phyloP scores from a whole-genome alignment of 352 stramenopile species.

The Phytopythium vexans region DNA sequence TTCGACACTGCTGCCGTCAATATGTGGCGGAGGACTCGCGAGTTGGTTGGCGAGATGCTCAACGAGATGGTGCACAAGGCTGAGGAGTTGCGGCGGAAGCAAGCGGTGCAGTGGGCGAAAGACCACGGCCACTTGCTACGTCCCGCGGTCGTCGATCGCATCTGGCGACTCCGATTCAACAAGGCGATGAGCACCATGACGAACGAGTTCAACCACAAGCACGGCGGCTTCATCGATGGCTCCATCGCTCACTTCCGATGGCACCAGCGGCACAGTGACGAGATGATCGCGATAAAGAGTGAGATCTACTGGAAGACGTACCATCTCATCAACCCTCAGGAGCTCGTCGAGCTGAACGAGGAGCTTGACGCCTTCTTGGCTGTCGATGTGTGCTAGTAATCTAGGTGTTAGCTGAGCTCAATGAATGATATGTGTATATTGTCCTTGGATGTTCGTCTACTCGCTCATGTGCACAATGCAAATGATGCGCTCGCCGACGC shows the following conservation, averaged over 20 bases:
- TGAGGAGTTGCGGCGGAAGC: not conserved
- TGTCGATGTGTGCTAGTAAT: not conserved
- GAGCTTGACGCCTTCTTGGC: slow-evolving; percentile 12
- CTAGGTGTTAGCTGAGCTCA: not conserved
- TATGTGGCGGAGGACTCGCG: slow-evolving; percentile 6
- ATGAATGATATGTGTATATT: not conserved
- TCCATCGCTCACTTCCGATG: slow-evolving; percentile 8
- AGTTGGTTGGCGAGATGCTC: slow-evolving; percentile 2
- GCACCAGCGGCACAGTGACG: slow-evolving; percentile 9
- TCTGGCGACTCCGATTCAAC: not conserved
- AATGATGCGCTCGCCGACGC: no score
- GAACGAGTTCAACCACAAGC: slow-evolving; percentile 7
- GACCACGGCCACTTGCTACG: no score
- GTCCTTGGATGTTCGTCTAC: no score
- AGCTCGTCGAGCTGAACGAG: slow-evolving; percentile 7
- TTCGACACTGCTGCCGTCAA: slow-evolving; percentile 16
- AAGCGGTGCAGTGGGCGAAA: no score
- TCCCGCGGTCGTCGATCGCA: no score
- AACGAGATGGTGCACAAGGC: not conserved
- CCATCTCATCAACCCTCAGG: slow-evolving; percentile 11
- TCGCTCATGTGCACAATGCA: no score
- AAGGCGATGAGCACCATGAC: not conserved
- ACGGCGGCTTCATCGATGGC: slow-evolving; percentile 1
- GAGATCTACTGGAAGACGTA: slow-evolving; percentile 23
- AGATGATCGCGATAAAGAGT: not conserved